Percentiles rank a stretch among this genome's conserved stretches.
Evolutionary conservation across 371 early-diverging fungal genomes (phyloP).

Genomic region (Circinella minor): DNA sequence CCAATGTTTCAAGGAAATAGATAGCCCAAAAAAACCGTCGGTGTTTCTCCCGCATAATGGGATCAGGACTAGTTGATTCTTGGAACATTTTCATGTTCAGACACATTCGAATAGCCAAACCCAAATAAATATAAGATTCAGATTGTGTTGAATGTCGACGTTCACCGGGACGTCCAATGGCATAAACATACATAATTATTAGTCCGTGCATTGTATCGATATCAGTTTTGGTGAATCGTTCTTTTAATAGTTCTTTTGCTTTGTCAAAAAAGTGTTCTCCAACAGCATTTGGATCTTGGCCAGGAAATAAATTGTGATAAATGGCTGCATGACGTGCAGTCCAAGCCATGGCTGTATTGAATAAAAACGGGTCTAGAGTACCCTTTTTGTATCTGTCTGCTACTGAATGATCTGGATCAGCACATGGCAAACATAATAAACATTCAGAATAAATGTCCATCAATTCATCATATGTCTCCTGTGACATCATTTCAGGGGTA

Average conservation of each 20-base stretch:
- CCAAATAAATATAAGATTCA: constrained; percentile 53
- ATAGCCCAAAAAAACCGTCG: constrained; percentile 43
- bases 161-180: constrained; percentile 39
- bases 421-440: constrained; percentile 27
- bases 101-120: constrained; percentile 53
- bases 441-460: constrained; percentile 32
- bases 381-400: constrained; percentile 11
- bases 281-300: constrained; percentile 49
- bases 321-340: constrained; percentile 53
- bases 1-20: constrained; percentile 44
- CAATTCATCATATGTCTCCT: constrained; percentile 18
- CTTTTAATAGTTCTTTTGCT: constrained; percentile 40
- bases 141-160: constrained; percentile 29
- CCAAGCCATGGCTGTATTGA: constrained; percentile 49
- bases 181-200: constrained; percentile 54
- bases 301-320: constrained; percentile 47
- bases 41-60: constrained; percentile 27
- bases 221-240: constrained; percentile 34
- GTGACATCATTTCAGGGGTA: constrained; percentile 7
- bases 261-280: constrained; percentile 44
- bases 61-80: constrained; percentile 15
- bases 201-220: constrained; percentile 49
- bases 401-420: constrained; percentile 23
- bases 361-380: constrained; percentile 31
- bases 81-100: constrained; percentile 39